These are phyloP conservation scores for Fennellomyces sp. DNA, from an alignment of 371 early-diverging fungal species.

Conservation along the genomic window DNA sequence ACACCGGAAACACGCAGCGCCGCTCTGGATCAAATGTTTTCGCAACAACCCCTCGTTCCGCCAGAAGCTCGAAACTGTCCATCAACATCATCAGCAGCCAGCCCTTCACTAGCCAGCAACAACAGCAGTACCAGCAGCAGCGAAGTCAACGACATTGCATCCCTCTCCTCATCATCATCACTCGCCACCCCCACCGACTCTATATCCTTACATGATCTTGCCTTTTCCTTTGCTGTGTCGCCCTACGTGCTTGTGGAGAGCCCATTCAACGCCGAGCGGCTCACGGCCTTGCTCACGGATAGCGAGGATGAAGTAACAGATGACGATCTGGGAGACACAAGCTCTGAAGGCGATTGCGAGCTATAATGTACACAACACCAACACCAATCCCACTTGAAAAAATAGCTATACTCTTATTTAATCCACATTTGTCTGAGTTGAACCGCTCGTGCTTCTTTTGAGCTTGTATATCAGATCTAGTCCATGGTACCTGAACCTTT, in stretches of 20 bases:
- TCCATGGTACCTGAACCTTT: no score
- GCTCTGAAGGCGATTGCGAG: conserved; percentile 31
- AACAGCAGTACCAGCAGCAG: background rate
- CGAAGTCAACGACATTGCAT: background rate
- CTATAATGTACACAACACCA: no score
- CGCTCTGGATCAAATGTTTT: conserved; percentile 9
- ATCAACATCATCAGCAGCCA: conserved; percentile 27
- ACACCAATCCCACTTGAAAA: no score
- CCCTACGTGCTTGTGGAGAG: conserved; percentile 73
- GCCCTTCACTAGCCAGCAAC: conserved; percentile 1
- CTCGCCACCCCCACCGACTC: conserved; percentile 11
- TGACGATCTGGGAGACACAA: conserved; percentile 28
- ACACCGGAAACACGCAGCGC: conserved; percentile 6
- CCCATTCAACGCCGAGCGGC: conserved; percentile 68
- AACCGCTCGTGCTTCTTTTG: no score
- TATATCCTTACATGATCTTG: conserved; percentile 52
- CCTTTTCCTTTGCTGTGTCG: conserved; percentile 68
- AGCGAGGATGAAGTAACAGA: conserved; percentile 58
- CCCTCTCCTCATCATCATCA: conserved; percentile 18
- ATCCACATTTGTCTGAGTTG: no score
- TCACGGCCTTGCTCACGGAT: conserved; percentile 60
- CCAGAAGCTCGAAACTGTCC: conserved; percentile 22
- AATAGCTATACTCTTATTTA: no score
- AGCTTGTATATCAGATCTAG: no score
- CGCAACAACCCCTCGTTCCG: background rate